phyloP scores from a whole-genome alignment of 2,329 filamentous ascomycete species.

The Pyrenochaeta sp. region DNA sequence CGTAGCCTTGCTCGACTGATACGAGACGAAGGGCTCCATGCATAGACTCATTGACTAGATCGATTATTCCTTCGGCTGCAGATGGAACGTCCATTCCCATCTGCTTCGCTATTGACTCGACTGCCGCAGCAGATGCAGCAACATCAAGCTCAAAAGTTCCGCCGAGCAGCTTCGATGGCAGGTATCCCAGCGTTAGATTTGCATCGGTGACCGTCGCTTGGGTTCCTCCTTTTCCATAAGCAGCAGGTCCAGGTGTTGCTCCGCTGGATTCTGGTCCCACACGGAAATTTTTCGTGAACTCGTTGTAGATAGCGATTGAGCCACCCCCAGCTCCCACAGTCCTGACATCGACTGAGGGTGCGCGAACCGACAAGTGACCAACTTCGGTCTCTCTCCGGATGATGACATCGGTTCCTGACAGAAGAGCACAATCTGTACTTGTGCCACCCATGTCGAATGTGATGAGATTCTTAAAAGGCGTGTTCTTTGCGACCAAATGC shows the following conservation, averaged over 20 bases:
- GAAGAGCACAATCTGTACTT: conserved; percentile 57
- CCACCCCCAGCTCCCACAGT: conserved; percentile 61
- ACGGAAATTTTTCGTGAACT: conserved; percentile 57
- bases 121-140: conserved; percentile 51
- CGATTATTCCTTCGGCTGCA: conserved; percentile 58
- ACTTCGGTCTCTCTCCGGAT: conserved; percentile 57
- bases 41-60: conserved; percentile 61
- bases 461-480: conserved; percentile 58
- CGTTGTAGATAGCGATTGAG: conserved; percentile 58
- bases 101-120: conserved; percentile 54
- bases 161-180: conserved; percentile 56
- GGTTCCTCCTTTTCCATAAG: conserved; percentile 57
- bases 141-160: conserved; percentile 56
- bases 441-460: conserved; percentile 62
- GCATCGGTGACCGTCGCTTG: conserved; percentile 60
- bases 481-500: conserved; percentile 55
- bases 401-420: conserved; percentile 53
- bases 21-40: conserved; percentile 60
- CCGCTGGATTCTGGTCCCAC: conserved; percentile 61
- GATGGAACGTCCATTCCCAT: conserved; percentile 54
- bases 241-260: conserved; percentile 57
- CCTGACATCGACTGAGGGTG: conserved; percentile 58
- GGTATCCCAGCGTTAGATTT: conserved; percentile 57
- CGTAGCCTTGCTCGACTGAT: conserved; percentile 61
- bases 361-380: conserved; percentile 53